A percentile compares a stretch with the other conserved stretches of the same genome.
phyloP scores from a whole-genome alignment of 768 basidiomycete species.

The Pulveroboletus sp. region DNA sequence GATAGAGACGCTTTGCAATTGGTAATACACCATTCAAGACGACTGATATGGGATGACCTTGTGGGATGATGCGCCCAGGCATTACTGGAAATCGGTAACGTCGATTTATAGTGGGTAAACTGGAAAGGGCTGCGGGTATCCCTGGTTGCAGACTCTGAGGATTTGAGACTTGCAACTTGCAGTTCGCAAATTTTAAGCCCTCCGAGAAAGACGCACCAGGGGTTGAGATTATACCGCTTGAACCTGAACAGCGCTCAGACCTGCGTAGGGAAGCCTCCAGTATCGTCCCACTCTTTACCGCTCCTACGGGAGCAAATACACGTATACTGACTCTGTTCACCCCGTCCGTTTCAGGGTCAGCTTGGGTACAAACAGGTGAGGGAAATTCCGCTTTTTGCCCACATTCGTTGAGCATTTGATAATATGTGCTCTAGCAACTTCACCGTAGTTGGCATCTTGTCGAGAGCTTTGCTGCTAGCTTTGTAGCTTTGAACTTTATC shows the following conservation, averaged over 20 bases:
- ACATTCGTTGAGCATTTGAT: background rate
- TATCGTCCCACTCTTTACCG: conserved; percentile 47
- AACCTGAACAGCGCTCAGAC: conserved; percentile 98
- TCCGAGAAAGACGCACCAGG: conserved; percentile 38
- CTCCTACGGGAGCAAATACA: conserved; percentile 37
- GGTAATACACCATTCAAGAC: conserved; percentile 41
- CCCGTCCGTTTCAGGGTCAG: conserved; percentile 48
- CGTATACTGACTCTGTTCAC: conserved; percentile 46
- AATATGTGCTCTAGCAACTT: conserved; percentile 54
- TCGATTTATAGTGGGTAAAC: conserved; percentile 59
- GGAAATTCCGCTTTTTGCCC: background rate
- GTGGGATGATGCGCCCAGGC: conserved; percentile 29
- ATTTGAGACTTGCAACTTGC: conserved; percentile 4
- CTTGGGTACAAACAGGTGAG: conserved; percentile 80
- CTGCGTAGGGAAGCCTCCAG: conserved; percentile 97
- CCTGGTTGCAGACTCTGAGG: conserved; percentile 38
- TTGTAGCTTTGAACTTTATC: conserved; percentile 88
- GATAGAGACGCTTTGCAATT: conserved; percentile 54
- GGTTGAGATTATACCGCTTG: conserved; percentile 97
- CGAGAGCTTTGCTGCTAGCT: conserved; percentile 86
- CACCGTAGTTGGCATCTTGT: conserved; percentile 82
- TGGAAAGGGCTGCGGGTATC: conserved; percentile 93
- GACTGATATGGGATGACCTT: too few species aligned
- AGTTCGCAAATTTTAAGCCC: conserved; percentile 7
- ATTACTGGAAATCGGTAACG: conserved; percentile 64